These are phyloP conservation scores for Hsuehochloa calcarea DNA, from an alignment of 176 grass and related monocot genomes.

Conservation along the genomic window DNA sequence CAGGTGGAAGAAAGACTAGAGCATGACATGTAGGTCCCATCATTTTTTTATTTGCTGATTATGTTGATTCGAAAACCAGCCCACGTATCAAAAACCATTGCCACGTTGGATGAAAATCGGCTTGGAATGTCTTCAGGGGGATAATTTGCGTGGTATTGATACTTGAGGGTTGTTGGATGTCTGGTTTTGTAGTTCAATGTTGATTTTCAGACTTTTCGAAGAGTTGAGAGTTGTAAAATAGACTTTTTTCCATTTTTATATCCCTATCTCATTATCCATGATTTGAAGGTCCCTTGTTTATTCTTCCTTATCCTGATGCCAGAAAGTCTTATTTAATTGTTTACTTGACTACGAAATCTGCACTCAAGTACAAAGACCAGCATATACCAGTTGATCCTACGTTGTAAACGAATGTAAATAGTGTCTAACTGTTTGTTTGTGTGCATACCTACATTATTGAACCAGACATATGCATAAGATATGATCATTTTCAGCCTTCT, in stretches of 20 bases:
- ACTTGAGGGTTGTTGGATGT: no score
- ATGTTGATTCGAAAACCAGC: no score
- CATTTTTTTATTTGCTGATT: no score
- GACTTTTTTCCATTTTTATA: neutral
- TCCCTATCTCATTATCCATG: neutral
- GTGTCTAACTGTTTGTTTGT: neutral
- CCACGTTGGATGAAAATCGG: no score
- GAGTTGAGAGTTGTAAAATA: no score
- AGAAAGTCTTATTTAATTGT: neutral
- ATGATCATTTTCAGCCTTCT: neutral
- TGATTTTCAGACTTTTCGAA: no score
- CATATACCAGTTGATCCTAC: neutral
- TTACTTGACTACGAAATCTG: neutral
- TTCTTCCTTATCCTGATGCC: neutral
- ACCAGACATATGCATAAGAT: neutral
- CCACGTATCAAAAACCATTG: no score
- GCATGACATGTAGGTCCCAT: no score
- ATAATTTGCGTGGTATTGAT: no score
- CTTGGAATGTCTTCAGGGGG: no score
- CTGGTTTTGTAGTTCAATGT: no score
- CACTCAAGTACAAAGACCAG: constrained; percentile 3
- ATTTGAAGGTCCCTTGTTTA: neutral
- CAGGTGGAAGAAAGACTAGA: no score
- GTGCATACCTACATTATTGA: neutral
- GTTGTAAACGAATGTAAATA: constrained; percentile 3